Base-by-base conservation (phyloP, 2,329 filamentous ascomycete species). In the Thielaviopsis ethacetica region DNA sequence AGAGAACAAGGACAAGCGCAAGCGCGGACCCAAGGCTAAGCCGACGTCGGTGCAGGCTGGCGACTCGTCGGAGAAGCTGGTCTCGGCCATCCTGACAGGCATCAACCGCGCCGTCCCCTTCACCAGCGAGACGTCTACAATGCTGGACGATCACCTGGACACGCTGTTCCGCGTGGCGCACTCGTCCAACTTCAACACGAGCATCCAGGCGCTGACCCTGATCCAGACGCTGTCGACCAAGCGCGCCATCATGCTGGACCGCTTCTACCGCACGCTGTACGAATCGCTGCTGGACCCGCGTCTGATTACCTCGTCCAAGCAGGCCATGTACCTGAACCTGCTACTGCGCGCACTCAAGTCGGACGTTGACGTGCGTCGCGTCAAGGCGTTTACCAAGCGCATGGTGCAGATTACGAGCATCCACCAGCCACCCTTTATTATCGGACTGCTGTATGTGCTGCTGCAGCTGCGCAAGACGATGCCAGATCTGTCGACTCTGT, bases 101-200 rank as follows among this genome's bases (percentile, higher is more conserved):
- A 89, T 98, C 63, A 98, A 98, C 71, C 87, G 93, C 64, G 91
- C 93, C 9, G 91, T 95, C 65, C 93, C 94, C 0, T 98, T 96
- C 70, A 86, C 90, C 12, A 85, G 85, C 63, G 83, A 86, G 1
- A 88, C 93, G 66, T 21, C 41, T 27, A 60, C 50, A 63, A 86
- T 83, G 24, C 81, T 97, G 64, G 88, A 94, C 67, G 83, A 85
- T 61, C 91, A 98, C 67, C 81, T 98, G 60, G 86, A 97, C 68
- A 96, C 91, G 2, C 79, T 98, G 26, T 98, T 96, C 78, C 85
- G 83, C 66, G 93, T 98, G 66, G 95, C 93, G 0, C 93, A 98
- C 71, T 97, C 91, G 0, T 89, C 91, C 59, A 98, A 98, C 71
- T 97, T 98, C 79, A 98, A 97, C 73, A 98, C 93, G 0, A 93